Evolutionary conservation across 208 protist genomes (phyloP).

Genomic region (Trichomonas vaginalis): DNA sequence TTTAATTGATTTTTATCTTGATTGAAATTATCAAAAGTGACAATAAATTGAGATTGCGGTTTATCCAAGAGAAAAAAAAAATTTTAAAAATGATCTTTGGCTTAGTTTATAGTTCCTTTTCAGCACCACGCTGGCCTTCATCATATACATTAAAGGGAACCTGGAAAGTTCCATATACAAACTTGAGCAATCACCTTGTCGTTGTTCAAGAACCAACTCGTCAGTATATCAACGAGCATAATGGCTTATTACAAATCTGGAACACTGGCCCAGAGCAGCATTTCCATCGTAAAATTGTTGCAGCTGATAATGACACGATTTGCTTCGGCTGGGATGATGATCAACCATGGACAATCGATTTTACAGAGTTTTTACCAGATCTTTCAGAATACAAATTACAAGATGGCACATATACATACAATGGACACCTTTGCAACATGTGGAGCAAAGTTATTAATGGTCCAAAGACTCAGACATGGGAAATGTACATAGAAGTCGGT

Average conservation of each 20-base stretch:
- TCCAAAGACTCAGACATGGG: background rate
- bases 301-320: background rate
- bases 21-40: too few relatives aligned
- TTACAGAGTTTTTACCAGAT: background rate
- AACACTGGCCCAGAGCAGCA: background rate
- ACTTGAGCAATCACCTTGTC: background rate
- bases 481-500: background rate
- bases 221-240: background rate
- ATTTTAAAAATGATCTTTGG: too few relatives aligned
- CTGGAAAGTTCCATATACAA: background rate
- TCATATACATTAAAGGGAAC: background rate
- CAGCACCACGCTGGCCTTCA: background rate
- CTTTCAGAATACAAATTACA: background rate
- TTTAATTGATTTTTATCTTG: too few relatives aligned
- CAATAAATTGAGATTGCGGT: too few relatives aligned
- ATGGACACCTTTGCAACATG: background rate
- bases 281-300: background rate
- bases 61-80: too few relatives aligned
- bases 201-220: background rate
- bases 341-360: background rate
- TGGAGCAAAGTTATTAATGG: background rate
- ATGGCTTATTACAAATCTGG: background rate
- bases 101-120: too few relatives aligned
- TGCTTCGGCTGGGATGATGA: background rate
- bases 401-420: background rate